Conservation (phyloP, 768 basidiomycete species). For the Tulasnella calospora region DNA sequence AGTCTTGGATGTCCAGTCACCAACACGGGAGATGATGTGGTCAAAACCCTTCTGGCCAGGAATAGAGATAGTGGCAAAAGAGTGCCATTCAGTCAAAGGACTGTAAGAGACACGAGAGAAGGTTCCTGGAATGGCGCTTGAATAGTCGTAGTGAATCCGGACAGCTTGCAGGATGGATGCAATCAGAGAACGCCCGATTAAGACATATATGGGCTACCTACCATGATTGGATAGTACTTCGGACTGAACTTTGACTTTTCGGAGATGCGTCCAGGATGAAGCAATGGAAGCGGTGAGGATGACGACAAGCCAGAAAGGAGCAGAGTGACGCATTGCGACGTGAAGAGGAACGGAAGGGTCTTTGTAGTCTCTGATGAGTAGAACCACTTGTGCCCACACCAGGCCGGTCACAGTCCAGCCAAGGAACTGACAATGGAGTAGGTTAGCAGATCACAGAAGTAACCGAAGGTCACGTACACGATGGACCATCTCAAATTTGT, state of each 20-base stretch:
- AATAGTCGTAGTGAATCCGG: slow-evolving; percentile 56
- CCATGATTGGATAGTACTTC: slow-evolving; percentile 53
- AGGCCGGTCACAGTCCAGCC: slow-evolving; percentile 53
- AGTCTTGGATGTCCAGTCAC: slow-evolving; percentile 55
- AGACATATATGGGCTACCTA: not conserved
- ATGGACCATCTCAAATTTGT: slow-evolving; percentile 53
- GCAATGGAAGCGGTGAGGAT: slow-evolving; percentile 53
- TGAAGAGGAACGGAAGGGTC: slow-evolving; percentile 39
- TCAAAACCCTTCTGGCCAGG: slow-evolving; percentile 49
- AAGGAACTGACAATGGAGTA: slow-evolving; percentile 36
- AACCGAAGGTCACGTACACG: slow-evolving; percentile 32
- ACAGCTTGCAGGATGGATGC: slow-evolving; percentile 37
- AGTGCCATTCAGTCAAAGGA: slow-evolving; percentile 28
- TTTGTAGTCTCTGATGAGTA: slow-evolving; percentile 53
- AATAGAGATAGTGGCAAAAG: slow-evolving; percentile 26
- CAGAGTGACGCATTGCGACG: slow-evolving; percentile 42
- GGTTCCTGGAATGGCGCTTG: slow-evolving; percentile 46
- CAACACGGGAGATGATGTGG: slow-evolving; percentile 53
- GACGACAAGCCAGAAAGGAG: slow-evolving; percentile 56
- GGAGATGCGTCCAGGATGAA: slow-evolving; percentile 56
- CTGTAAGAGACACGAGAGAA: slow-evolving; percentile 35
- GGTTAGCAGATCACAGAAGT: not conserved
- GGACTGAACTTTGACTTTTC: slow-evolving; percentile 49
- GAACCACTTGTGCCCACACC: slow-evolving; percentile 54
- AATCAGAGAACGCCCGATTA: not conserved